Evolutionary conservation across 768 basidiomycete genomes (phyloP), one percentile per base, ranked within the genome.

Genomic region (Bullera alba): DNA sequence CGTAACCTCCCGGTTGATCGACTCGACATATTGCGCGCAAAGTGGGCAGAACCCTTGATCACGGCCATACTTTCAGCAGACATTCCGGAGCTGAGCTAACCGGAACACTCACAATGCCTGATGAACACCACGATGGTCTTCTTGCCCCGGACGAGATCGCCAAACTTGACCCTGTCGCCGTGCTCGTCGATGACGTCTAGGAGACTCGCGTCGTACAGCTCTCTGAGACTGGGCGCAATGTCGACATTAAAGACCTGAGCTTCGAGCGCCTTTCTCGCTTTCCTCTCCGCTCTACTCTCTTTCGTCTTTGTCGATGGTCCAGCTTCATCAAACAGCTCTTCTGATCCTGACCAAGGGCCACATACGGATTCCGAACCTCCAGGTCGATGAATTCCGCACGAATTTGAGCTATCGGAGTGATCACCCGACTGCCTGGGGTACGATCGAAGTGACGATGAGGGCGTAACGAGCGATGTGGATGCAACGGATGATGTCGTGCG

Each of bases 21-120:
- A 83, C 35, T 80, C 76, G 78, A 91, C 81, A 70, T 92, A 95
- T 69, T 93, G 89, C 64, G 89, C 87, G 70, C 86, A 88, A 12
- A 82, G 72, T 0, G 86, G 83, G 65, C 88, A 91, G 52, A 60
- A 69, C 65, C 79, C 81, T 80, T 35, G 47, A 5, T 26, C 29
- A 25, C 37, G 17, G 36, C 35, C 28, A 17, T 19, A 1, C 19
- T 25, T 21, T 38, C 45, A 50, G 23, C 5, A 26, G 27, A 46
- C 21, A 8, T 8, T 41, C 12, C 38, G 10, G 38, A n/a, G 21
- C n/a, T 46, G 21, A 14, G 15, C 25, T 19, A 3, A 37, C 8
- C 21, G 57, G 42, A 69, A 51, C 43, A 79, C 85, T 83, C 86
- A 73, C 90, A 90, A 71, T 89, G 86, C 36, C 90, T 77, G 56